Conservation (phyloP, 208 protist species). For the Leishmania guyanensis region DNA sequence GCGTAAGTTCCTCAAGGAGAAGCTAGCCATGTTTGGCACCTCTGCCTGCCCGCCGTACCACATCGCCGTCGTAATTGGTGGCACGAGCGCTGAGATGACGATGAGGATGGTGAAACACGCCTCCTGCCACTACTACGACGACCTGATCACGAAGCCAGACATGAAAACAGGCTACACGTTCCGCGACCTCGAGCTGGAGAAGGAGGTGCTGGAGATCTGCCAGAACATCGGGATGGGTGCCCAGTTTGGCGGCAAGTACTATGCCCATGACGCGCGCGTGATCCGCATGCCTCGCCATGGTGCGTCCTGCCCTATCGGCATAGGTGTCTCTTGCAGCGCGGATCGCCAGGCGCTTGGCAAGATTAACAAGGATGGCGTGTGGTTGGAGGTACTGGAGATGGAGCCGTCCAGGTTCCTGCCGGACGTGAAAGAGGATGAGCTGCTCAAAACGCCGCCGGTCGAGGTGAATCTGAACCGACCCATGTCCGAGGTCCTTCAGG, state of each 20-base stretch:
- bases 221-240: slow-evolving; percentile 94
- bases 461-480: slow-evolving; percentile 93
- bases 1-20: slow-evolving; percentile 93
- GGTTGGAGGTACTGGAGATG: slow-evolving; percentile 95
- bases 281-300: slow-evolving; percentile 94
- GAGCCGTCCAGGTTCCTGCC: slow-evolving; percentile 95
- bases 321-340: slow-evolving; percentile 98
- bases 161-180: slow-evolving; percentile 87
- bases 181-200: slow-evolving; percentile 94
- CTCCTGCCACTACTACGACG: slow-evolving; percentile 93
- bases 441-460: slow-evolving; percentile 75
- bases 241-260: slow-evolving; percentile 99
- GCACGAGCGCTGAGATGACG: slow-evolving; percentile 95
- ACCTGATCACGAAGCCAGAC: slow-evolving; percentile 93
- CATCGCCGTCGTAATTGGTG: slow-evolving; percentile 96
- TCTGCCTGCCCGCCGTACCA: slow-evolving; percentile 98
- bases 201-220: slow-evolving; percentile 88
- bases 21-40: slow-evolving; percentile 94
- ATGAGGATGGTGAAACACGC: slow-evolving; percentile 97
- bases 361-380: slow-evolving; percentile 96
- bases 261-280: slow-evolving; percentile 96
- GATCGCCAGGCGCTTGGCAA: slow-evolving; percentile 95
- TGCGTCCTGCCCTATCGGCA: slow-evolving; percentile 90
- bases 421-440: slow-evolving; percentile 82
- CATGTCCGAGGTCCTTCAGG: slow-evolving; percentile 84